These are phyloP conservation scores for Aspergillus cavernicola DNA, from an alignment of 495 filamentous ascomycete species.

Conservation along the genomic window DNA sequence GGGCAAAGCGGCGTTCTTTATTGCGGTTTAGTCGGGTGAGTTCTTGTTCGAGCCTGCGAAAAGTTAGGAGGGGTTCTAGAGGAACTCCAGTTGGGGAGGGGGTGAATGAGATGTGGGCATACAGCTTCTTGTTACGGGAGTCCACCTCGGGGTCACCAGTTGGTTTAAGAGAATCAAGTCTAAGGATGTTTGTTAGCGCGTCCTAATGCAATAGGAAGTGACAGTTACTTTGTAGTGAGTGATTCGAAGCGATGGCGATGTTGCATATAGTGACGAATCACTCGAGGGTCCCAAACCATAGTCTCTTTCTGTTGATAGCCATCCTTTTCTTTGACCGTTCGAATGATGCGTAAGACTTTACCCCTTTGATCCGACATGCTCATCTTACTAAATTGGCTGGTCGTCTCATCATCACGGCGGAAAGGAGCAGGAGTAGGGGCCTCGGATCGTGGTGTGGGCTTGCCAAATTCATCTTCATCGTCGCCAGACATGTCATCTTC, in stretches of 20 bases:
- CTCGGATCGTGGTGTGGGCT: constrained; percentile 60
- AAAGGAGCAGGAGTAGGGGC: constrained; percentile 52
- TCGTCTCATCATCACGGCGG: constrained; percentile 70
- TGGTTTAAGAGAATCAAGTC: constrained; percentile 57
- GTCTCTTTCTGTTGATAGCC: constrained; percentile 55
- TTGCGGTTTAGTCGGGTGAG: constrained; percentile 80
- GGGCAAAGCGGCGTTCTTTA: constrained; percentile 82
- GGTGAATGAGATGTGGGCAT: constrained; percentile 10
- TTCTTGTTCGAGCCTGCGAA: constrained; percentile 65
- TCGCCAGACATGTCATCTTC: constrained; percentile 67
- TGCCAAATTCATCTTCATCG: constrained; percentile 59
- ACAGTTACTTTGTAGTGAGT: constrained; percentile 63
- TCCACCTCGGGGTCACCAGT: constrained; percentile 76
- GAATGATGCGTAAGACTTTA: constrained; percentile 72
- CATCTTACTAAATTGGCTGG: constrained; percentile 78
- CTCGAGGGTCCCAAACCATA: constrained; percentile 66
- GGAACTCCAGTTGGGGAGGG: not conserved
- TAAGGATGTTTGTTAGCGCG: constrained; percentile 19
- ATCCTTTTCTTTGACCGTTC: constrained; percentile 61
- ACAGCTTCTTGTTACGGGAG: constrained; percentile 54
- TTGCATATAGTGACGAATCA: constrained; percentile 64
- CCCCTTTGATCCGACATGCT: constrained; percentile 65
- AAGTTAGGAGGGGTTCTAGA: not conserved
- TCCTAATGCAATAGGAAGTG: constrained; percentile 18
- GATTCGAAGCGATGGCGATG: constrained; percentile 54